Evolutionary conservation across 768 basidiomycete species (phyloP).

Genomic region (Tylopilus felleus): DNA sequence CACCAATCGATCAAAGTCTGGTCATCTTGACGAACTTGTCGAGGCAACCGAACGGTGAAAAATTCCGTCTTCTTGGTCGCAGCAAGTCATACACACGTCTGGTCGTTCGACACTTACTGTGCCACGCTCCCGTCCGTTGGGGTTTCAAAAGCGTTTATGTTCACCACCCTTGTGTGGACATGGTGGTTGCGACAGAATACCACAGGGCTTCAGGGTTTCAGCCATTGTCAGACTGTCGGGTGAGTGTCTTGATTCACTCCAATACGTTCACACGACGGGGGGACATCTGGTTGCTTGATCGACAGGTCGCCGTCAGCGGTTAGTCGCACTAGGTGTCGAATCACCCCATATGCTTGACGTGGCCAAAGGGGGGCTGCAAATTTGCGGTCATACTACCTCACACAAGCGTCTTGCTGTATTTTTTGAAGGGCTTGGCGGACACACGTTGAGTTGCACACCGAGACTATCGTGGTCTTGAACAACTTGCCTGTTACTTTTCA

Average conservation of each 20-base stretch:
- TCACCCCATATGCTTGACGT: conserved; percentile 8
- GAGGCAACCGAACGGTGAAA: conserved; percentile 24
- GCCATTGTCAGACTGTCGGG: conserved; percentile 17
- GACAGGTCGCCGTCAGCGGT: not conserved
- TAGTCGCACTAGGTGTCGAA: conserved; percentile 1
- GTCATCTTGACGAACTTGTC: conserved; percentile 12
- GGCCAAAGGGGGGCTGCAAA: conserved; percentile 1
- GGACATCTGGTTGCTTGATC: conserved; percentile 14
- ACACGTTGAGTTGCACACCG: conserved; percentile 30
- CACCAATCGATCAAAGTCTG: not conserved
- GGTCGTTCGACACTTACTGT: conserved; percentile 24
- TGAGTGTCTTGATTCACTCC: conserved; percentile 34
- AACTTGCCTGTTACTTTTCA: conserved; percentile 27
- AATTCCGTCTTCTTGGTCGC: conserved; percentile 22
- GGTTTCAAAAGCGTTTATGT: conserved; percentile 12
- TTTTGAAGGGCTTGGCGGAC: conserved; percentile 24
- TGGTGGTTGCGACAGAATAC: conserved; percentile 3
- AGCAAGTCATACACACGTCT: conserved; percentile 19
- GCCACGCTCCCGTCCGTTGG: conserved; percentile 13
- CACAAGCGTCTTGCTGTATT: conserved; percentile 21
- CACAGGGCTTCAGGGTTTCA: not conserved
- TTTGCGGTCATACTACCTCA: conserved; percentile 27
- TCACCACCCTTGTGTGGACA: conserved; percentile 6
- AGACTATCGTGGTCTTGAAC: conserved; percentile 26
- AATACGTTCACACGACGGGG: conserved; percentile 22